Conservation (phyloP, 352 stramenopile species). For the Elongisporangium undulatum region DNA sequence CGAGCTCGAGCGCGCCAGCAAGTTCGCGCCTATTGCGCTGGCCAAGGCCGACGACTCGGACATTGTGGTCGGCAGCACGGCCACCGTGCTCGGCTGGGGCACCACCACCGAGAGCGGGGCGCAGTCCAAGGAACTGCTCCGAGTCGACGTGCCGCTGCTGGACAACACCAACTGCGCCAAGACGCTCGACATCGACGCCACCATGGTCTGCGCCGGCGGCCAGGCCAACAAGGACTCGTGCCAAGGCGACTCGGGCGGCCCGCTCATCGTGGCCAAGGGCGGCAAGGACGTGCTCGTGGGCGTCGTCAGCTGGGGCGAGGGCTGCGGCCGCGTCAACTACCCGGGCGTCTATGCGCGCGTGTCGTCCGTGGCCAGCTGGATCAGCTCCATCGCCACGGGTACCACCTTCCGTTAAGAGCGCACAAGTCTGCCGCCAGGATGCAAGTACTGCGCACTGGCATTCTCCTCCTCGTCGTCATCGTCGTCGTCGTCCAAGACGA, state of each 20-base stretch:
- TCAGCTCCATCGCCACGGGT: slow-evolving; percentile 11
- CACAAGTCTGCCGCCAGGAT: too few species aligned
- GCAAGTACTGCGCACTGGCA: too few species aligned
- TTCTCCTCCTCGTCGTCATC: too few species aligned
- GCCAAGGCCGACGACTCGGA: too few species aligned
- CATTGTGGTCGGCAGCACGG: slow-evolving; percentile 21
- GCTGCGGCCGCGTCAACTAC: slow-evolving; percentile 29
- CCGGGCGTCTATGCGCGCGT: slow-evolving; percentile 57
- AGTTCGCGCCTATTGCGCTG: slow-evolving; percentile 27
- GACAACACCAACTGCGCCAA: slow-evolving; percentile 36
- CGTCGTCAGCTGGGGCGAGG: slow-evolving; percentile 53
- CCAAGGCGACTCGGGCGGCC: slow-evolving; percentile 52
- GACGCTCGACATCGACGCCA: slow-evolving; percentile 20
- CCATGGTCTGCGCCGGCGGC: slow-evolving; percentile 58
- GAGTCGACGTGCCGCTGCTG: slow-evolving; percentile 40
- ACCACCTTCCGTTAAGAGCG: slow-evolving; percentile 15
- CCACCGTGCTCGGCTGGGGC: slow-evolving; percentile 35
- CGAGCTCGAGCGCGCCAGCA: slow-evolving; percentile 32
- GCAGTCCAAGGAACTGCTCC: slow-evolving; percentile 30
- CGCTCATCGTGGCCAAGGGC: slow-evolving; percentile 21
- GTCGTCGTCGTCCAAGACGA: too few species aligned
- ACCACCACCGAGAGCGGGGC: slow-evolving; percentile 22
- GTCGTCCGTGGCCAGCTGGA: slow-evolving; percentile 20
- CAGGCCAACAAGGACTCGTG: slow-evolving; percentile 44
- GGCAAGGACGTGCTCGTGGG: slow-evolving; percentile 34